Percentiles rank a stretch among this genome's conserved stretches.
These are phyloP conservation scores for Psidium guajava DNA, from an alignment of 345 rosid genomes.

Conservation along the genomic window DNA sequence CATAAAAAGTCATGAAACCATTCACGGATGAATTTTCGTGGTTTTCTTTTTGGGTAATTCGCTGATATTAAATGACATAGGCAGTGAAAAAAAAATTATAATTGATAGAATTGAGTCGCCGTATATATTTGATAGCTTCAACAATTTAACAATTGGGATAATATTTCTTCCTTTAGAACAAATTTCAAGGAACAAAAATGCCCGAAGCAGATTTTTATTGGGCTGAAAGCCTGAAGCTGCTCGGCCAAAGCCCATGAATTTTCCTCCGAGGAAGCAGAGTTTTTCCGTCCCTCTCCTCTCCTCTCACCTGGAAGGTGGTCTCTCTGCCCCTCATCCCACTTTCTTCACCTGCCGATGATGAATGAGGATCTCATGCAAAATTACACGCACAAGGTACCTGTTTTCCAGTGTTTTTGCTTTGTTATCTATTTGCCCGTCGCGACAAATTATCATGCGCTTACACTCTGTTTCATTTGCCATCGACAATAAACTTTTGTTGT, in stretches of 20 bases:
- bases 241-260: background rate
- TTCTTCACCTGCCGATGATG: background rate
- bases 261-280: background rate
- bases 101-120: background rate
- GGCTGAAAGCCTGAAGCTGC: background rate
- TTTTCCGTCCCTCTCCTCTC: background rate
- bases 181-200: background rate
- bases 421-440: background rate
- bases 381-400: background rate
- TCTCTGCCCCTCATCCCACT: background rate
- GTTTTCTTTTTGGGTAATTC: background rate
- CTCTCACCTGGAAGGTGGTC: background rate
- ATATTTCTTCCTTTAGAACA: background rate
- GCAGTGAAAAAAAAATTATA: too few relatives aligned
- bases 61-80: background rate
- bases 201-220: background rate
- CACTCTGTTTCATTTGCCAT: background rate
- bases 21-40: background rate
- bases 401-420: background rate
- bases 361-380: background rate
- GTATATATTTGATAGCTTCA: background rate
- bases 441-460: background rate
- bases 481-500: background rate
- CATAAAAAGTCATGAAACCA: accelerated
- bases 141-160: background rate